phyloP scores from a whole-genome alignment of 345 rosid species.

The Eucalyptus globulus region DNA sequence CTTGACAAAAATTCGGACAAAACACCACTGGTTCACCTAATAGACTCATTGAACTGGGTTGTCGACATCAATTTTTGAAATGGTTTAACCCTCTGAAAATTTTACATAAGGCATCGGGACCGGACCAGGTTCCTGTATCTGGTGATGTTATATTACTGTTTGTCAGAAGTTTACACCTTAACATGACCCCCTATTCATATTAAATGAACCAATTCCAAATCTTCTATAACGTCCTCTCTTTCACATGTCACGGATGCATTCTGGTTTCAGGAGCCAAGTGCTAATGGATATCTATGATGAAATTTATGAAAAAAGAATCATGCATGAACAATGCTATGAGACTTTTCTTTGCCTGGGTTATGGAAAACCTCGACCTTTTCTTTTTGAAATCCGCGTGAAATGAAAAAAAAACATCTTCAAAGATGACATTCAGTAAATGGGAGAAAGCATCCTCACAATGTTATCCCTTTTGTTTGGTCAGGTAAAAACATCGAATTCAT shows the following conservation, averaged over 20 bases:
- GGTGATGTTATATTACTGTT: not conserved
- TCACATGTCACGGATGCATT: not conserved
- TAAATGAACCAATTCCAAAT: not conserved
- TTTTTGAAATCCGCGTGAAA: not conserved
- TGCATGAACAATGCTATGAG: not conserved
- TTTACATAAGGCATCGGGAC: not conserved
- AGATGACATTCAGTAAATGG: not conserved
- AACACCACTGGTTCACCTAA: not conserved
- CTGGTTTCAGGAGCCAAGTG: not conserved
- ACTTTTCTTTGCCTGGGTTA: not conserved
- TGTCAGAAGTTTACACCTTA: not conserved
- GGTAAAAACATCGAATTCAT: not conserved
- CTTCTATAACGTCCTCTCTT: not conserved
- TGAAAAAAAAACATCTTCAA: not conserved
- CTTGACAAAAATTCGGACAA: not conserved
- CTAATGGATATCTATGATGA: not conserved
- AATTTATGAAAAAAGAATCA: not conserved
- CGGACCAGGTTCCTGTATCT: not conserved
- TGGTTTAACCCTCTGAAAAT: not conserved
- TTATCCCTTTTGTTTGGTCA: not conserved
- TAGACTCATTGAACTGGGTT: not conserved
- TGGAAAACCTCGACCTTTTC: not conserved
- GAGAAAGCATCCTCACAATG: not conserved
- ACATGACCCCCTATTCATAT: not conserved
- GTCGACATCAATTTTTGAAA: not conserved